Evolutionary conservation across 2,329 filamentous ascomycete species (phyloP), one percentile per base, ranked within the genome.

Genomic region (Calonectria honghensis): DNA sequence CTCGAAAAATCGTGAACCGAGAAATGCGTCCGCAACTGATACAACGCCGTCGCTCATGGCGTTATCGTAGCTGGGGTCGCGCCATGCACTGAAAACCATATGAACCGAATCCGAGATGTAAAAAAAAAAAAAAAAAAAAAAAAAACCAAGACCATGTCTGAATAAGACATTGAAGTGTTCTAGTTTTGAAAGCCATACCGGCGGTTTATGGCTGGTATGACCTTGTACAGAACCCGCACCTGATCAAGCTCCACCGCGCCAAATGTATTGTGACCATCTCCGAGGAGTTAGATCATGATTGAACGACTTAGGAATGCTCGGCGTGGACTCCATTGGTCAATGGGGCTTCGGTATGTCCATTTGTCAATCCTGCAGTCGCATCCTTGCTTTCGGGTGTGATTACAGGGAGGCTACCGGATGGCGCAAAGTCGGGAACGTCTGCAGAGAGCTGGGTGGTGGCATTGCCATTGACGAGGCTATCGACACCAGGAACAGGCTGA

Each of bases 341-440:
- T 13, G 80, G 74, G 39, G 74, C 70, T 16, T 78, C 76, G 39
- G 73, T 69, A 35, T 79, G 76, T 29, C 81, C 79, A 52, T 82
- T 82, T 51, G 73, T 57, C 69, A 76, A 32, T 41, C 67, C 70
- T 27, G 76, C 61, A 63, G 65, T 75, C 70, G 69, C 59, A 18
- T 63, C 18, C 51, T 74, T 76, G 32, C 50, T 61, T 45, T 77
- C 74, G n/a, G 73, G 70, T 27, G 74, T 66, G 20, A 75, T 52
- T 5, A 78, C 39, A 45, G 75, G 76, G 32, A 77, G 59, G 13
- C 68, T 74, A 27, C 81, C 84, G 7, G 84, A 82, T 32, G 85
- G 85, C 16, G 85, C 83, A 76, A 87, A 87, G 75, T 85, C 85
- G 0, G 85, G 85, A 6, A 86, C 85, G 65, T 84, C 81, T 18